Base-by-base conservation (phyloP, 345 rosid genomes). In the Lepidium didymum region DNA sequence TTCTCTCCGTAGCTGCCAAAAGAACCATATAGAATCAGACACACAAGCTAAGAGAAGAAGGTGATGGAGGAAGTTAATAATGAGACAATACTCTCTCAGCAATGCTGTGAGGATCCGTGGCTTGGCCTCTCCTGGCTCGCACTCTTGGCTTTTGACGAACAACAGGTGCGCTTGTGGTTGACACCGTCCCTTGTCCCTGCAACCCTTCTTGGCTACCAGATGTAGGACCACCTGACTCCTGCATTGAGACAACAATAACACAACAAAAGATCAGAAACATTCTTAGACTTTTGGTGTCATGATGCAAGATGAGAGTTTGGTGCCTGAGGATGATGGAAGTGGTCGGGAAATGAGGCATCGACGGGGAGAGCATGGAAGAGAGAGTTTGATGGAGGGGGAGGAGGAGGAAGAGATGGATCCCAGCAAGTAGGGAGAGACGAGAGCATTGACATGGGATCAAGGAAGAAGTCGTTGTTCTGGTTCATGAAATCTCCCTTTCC, bases 111-210 rank as follows among this genome's bases (percentile, higher is more conserved):
- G 99, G 99, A 65, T 91, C 99, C 18, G 99, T 94, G 27, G 99
- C 99, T 83, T 94, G 99, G 57, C 99, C 99, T 79, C 99, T 83
- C 66, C 97, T 73, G 16, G 99, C 99, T 74, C 99, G 77, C n/a
- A 87, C 87, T 60, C 93, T 81, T 43, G 86, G 97, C 77, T 76
- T 89, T 0, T 92, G 92, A 50, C 86, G 94, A 46, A 5, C 53
- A 8, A 80, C 81, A 6, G 91, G 79, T 19, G 85, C 82, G 6
- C 82, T 89, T 0, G 83, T 85, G 8, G 78, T 79, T 2, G 94
- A 83, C 8, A 85, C 94, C 3, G 86, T 80, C 13, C 72, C 85
- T 64, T 81, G 84, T 64, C 55, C 62, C 19, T 78, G 85, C 7
- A 72, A 55, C 59, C 82, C 63, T 33, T 78, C 68, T 76, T 81